Base-by-base conservation (phyloP, 495 filamentous ascomycete species). In the Aspergillus bertholletiae region DNA sequence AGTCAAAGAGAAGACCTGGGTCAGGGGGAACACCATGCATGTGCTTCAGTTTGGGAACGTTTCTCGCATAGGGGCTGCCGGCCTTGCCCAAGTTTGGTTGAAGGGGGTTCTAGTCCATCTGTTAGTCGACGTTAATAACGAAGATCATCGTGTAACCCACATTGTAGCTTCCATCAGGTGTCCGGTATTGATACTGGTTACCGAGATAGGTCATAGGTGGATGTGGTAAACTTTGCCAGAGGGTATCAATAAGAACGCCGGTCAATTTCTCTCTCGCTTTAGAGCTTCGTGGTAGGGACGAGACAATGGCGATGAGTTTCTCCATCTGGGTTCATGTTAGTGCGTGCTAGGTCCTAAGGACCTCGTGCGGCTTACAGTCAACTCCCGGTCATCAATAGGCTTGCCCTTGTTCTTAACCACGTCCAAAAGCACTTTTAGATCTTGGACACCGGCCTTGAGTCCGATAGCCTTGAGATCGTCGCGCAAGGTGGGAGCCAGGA, bases 171-270 rank as follows among this genome's bases (percentile, higher is more conserved):
- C 73, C 73, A 46, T 76, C 73, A 18, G 71, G 52, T 22, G 62
- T 62, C 21, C 73, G 64, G 52, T 76, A 76, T 27, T 59, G 50
- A 40, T 61, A 62, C 9, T 58, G 50, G 24, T 65, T 54, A 3
- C 63, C 63, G 7, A 65, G 27, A 30, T 82, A 56, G 4, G 46
- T 77, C 48, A 79, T 61, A 0, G 84, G 84, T 17, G 84, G 84
- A 63, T 87, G 84, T 54, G 80, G 74, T 23, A 88, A 70, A 41
- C 77, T 82, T 49, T 75, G 67, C 82, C 82, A 87, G 7, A 86
- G 74, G 17, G 73, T 62, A 27, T 79, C 75, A 20, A 86, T 70
- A 58, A 85, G 75, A 30, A 66, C 56, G 55, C 75, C 63, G 35
- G 81, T 84, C 21, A 85, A 61, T n/a, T 70, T 65, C n/a, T 60